Evolutionary conservation across 2,329 filamentous ascomycete species (phyloP), one percentile per base, ranked within the genome.

Genomic region (Domatiomyces catenatus): DNA sequence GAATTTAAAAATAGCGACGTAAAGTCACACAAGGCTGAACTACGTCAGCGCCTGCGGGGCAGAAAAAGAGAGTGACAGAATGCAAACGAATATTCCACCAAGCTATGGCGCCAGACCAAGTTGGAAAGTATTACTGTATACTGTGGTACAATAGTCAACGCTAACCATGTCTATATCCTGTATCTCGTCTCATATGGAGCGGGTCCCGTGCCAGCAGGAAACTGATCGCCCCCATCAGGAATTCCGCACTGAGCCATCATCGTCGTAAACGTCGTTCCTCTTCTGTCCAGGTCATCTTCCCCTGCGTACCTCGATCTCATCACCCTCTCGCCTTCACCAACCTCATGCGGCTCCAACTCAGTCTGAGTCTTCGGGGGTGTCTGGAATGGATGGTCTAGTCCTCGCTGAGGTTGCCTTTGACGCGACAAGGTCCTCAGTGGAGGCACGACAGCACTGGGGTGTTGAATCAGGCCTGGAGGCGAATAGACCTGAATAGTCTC

Each of bases 401-500:
- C 32, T 39, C 32, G 32, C 32, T 39, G 32, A 39, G 32, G 32
- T 18, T 48, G 53, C 26, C 56, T 50, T 46, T 56, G 54, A 10
- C 54, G 50, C 28, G 53, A 52, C 56, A 58, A 57, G 17, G 54
- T 52, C 24, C 56, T 44, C 22, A 60, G 39, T 32, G 58, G 58
- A 10, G 58, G 52, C 36, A 60, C 55, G 12, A 50, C 43, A 8
- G 57, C 48, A 26, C 50, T 51, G 42, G 54, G 56, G 22, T 50
- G 51, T 39, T 51, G 49, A 12, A 52, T 47, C 3, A 66, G 59
- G 7, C 63, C 63, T 3, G 64, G 66, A 1, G 71, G 71, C 15
- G 69, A 69, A 54, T 71, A 72, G 3, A 73, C 65, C 48, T 64
- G 67, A 54, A 73, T 73, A 54, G 66, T 72, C 55, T 72, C 70